phyloP scores from a whole-genome alignment of 2,329 filamentous ascomycete genomes.

The Curvularia hawaiiensis region DNA sequence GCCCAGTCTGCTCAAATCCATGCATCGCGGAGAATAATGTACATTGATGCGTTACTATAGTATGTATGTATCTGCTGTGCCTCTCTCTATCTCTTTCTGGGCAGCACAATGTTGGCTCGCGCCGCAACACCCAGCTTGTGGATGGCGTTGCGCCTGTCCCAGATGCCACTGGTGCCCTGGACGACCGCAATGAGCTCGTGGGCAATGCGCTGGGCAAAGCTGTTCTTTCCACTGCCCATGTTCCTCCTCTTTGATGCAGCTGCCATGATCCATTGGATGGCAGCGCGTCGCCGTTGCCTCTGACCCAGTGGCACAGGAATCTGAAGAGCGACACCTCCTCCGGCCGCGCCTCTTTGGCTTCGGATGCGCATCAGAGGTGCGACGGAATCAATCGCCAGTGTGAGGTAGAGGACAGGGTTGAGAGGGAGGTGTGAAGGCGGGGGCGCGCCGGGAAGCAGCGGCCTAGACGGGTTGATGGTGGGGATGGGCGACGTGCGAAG shows the following conservation, averaged over 20 bases:
- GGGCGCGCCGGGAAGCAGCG: slow-evolving; percentile 76
- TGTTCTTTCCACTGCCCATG: slow-evolving; percentile 70
- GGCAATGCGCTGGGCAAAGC: slow-evolving; percentile 78
- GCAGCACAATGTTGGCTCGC: slow-evolving; percentile 69
- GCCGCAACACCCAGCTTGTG: slow-evolving; percentile 83
- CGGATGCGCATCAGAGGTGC: slow-evolving; percentile 85
- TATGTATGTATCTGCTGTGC: not conserved
- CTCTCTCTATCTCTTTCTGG: slow-evolving; percentile 36
- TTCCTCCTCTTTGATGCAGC: slow-evolving; percentile 79
- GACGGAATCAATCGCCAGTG: slow-evolving; percentile 88
- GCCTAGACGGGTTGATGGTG: slow-evolving; percentile 70
- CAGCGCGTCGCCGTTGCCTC: slow-evolving; percentile 76
- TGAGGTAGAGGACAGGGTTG: slow-evolving; percentile 88
- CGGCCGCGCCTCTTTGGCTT: slow-evolving; percentile 75
- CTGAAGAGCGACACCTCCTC: slow-evolving; percentile 83
- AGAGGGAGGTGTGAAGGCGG: slow-evolving; percentile 81
- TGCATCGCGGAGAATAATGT: slow-evolving; percentile 1
- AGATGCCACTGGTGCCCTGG: slow-evolving; percentile 81
- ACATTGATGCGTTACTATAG: slow-evolving; percentile 4
- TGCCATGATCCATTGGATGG: slow-evolving; percentile 88
- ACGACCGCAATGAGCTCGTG: slow-evolving; percentile 87
- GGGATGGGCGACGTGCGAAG: slow-evolving; percentile 86
- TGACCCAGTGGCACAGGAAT: slow-evolving; percentile 77
- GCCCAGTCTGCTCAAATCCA: slow-evolving; percentile 4
- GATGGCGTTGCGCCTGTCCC: slow-evolving; percentile 77